Conservation (phyloP, 1,284 basidiomycete genomes). For the Lignosus rhinocerotis region DNA sequence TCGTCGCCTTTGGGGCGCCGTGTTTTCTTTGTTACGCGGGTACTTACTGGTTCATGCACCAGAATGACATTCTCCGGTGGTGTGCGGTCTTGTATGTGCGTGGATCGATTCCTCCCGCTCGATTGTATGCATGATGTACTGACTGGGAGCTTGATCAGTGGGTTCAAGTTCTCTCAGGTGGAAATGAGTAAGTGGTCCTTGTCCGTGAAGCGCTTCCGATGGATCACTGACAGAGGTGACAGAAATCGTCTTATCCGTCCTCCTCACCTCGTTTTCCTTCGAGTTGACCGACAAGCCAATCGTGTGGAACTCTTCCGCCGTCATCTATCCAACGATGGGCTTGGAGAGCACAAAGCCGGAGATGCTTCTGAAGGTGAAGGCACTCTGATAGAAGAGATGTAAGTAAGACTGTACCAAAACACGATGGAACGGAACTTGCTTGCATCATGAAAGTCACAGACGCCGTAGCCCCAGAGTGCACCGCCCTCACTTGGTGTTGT, state of each 20-base stretch:
- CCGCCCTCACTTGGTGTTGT: too few relatives aligned
- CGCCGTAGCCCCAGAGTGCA: too few relatives aligned
- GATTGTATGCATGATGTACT: background rate
- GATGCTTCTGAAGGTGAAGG: constrained; percentile 10
- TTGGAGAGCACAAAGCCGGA: constrained; percentile 7
- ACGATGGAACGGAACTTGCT: too few relatives aligned
- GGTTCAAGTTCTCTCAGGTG: constrained; percentile 37
- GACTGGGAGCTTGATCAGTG: constrained; percentile 19
- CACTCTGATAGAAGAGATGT: background rate
- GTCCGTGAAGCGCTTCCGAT: background rate
- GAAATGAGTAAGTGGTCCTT: constrained; percentile 35
- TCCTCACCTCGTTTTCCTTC: constrained; percentile 13
- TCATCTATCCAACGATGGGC: constrained; percentile 18
- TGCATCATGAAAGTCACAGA: too few relatives aligned
- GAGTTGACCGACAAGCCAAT: constrained; percentile 22
- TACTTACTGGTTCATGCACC: too few relatives aligned
- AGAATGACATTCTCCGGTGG: constrained; percentile 39
- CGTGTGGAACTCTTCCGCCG: constrained; percentile 22
- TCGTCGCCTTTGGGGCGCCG: background rate
- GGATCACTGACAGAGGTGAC: background rate
- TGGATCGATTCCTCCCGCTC: background rate
- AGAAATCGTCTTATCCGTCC: constrained; percentile 16
- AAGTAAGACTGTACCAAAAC: too few relatives aligned
- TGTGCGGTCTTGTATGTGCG: constrained; percentile 36
- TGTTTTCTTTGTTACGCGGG: too few relatives aligned